A percentile compares a stretch with the other conserved stretches of the same genome.
These are phyloP conservation scores for Saccharum officinarum DNA, from an alignment of 176 grass and related monocot genomes.

Conservation along the genomic window DNA sequence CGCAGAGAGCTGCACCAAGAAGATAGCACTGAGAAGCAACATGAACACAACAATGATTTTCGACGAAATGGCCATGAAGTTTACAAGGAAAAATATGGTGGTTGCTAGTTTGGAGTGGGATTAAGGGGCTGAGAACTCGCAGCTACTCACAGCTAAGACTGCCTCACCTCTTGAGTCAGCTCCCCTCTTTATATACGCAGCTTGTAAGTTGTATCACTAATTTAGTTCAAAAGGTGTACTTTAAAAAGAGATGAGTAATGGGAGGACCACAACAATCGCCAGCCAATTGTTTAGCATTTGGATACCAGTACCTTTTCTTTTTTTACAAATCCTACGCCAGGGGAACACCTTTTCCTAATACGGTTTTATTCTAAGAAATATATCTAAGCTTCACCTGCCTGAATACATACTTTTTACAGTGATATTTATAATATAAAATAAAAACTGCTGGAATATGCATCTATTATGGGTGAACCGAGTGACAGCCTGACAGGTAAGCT, in stretches of 20 bases:
- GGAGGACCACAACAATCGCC: constrained; percentile 45
- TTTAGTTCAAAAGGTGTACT: constrained; percentile 50
- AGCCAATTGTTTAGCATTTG: constrained; percentile 37
- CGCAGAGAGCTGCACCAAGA: constrained; percentile 46
- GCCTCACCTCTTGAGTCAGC: constrained; percentile 29
- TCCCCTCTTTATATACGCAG: constrained; percentile 56
- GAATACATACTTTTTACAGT: constrained; percentile 33
- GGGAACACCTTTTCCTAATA: constrained; percentile 57
- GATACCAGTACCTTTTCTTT: constrained; percentile 19
- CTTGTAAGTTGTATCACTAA: constrained; percentile 20
- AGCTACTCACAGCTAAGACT: constrained; percentile 3
- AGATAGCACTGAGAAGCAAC: constrained; percentile 34
- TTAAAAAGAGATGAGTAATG: constrained; percentile 32
- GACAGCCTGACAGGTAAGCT: constrained; percentile 32
- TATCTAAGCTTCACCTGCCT: constrained; percentile 44
- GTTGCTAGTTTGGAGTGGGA: constrained; percentile 22
- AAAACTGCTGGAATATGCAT: constrained; percentile 35
- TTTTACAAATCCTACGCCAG: constrained; percentile 21
- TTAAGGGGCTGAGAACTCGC: constrained; percentile 7
- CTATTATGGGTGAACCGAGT: constrained; percentile 4
- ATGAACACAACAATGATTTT: constrained; percentile 17
- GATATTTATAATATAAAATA: background rate
- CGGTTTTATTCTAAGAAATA: constrained; percentile 46
- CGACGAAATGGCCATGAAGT: constrained; percentile 39
- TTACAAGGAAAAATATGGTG: background rate